Conservation (phyloP, 1,139 yeast genomes). For the Pneumocystis oryctolagi region DNA sequence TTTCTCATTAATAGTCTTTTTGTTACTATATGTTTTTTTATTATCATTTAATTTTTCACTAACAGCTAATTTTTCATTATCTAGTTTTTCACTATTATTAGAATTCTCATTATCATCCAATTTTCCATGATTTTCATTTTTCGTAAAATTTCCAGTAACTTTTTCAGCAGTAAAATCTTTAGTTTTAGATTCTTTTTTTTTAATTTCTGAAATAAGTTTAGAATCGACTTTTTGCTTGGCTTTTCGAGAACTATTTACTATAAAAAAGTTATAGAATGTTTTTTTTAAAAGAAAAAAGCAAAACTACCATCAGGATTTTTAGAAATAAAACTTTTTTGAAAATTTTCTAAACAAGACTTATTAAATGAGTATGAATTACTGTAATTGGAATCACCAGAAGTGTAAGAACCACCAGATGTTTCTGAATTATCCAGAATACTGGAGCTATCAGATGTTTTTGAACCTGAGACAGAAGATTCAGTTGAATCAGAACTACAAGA, state of each 20-base stretch:
- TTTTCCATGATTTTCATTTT: background rate
- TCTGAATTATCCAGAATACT: constrained; percentile 9
- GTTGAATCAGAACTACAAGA: constrained; percentile 18
- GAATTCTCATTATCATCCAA: background rate
- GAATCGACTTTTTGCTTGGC: background rate
- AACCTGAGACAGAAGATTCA: constrained; percentile 25
- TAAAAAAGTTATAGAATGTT: background rate
- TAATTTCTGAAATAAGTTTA: background rate
- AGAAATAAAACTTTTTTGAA: constrained; percentile 12
- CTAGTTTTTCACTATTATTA: background rate
- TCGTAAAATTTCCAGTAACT: background rate
- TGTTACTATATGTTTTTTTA: background rate
- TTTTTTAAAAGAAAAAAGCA: background rate
- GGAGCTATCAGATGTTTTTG: background rate
- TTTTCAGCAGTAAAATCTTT: background rate
- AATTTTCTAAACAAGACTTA: constrained; percentile 21
- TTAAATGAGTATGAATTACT: constrained; percentile 8
- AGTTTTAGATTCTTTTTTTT: background rate
- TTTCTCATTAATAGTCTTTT: background rate
- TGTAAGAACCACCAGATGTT: constrained; percentile 9
- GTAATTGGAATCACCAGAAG: constrained; percentile 1
- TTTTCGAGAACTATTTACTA: constrained; percentile 11
- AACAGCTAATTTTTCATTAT: background rate
- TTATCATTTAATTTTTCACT: background rate
- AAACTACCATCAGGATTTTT: constrained; percentile 6